Evolutionary conservation across 805 yeast species (phyloP).

Genomic region (Candida dajiaensis): DNA sequence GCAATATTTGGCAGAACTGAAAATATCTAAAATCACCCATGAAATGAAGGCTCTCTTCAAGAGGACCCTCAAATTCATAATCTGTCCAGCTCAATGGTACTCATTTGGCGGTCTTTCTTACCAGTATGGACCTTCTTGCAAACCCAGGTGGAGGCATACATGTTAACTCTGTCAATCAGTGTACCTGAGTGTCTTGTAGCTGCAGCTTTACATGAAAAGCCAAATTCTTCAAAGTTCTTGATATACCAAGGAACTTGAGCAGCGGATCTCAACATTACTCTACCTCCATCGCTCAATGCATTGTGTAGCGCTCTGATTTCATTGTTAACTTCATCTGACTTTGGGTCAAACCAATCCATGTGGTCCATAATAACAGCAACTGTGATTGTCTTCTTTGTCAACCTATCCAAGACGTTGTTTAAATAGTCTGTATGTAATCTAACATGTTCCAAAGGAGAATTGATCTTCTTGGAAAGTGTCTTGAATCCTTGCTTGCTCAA

Average conservation of each 20-base stretch:
- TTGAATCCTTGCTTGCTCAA: constrained; percentile 54
- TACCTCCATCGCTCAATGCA: constrained; percentile 61
- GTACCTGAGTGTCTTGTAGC: constrained; percentile 58
- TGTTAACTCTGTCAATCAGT: constrained; percentile 73
- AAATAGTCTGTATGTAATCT: constrained; percentile 77
- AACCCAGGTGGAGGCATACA: constrained; percentile 89
- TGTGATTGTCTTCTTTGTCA: constrained; percentile 56
- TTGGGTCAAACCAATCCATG: constrained; percentile 84
- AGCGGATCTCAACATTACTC: constrained; percentile 74
- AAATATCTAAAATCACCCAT: background rate
- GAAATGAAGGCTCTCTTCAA: background rate
- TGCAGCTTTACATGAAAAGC: constrained; percentile 64
- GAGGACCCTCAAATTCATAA: background rate
- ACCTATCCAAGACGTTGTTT: constrained; percentile 66
- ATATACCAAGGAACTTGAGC: constrained; percentile 76
- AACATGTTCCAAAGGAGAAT: constrained; percentile 58
- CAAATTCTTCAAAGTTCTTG: constrained; percentile 55
- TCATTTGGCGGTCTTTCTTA: constrained; percentile 23
- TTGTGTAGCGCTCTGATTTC: constrained; percentile 61
- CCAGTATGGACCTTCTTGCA: constrained; percentile 43
- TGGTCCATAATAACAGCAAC: constrained; percentile 86
- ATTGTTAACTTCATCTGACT: constrained; percentile 53
- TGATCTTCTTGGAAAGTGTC: constrained; percentile 34
- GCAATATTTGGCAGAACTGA: background rate
- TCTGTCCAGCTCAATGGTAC: constrained; percentile 18